Evolutionary conservation across 495 filamentous ascomycete species (phyloP), one percentile per base, ranked within the genome.

Genomic region (Penicillium goetzii): DNA sequence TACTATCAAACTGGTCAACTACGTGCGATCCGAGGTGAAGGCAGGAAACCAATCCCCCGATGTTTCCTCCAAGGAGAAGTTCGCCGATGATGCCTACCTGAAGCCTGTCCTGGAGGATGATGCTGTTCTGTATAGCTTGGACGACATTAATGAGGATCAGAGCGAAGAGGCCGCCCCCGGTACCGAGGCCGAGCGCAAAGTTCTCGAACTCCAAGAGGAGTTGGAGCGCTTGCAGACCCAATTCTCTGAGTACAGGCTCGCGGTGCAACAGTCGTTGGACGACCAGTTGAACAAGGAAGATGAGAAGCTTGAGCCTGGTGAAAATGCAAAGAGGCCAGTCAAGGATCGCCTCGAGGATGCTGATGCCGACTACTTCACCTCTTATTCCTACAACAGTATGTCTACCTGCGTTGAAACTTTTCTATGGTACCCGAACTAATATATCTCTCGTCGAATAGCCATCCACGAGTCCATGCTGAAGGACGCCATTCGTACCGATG

Each of bases 381-480:
- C 91, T 1, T 97, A 97, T 65, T 84, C 89, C 21, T 85, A 87
- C 74, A 92, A 91, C 74, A 85, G 89, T 89, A 73, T n/a, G 78
- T 41, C 52, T 4, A 32, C 26, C 12, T 4, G 11, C 36, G 57
- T 36, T 50, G 33, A 11, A 11, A 4, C 14, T 45, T 12, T 15
- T 56, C 11, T 47, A 14, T 62, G 32, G 50, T 12, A 58, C 58
- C 4, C 25, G 45, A 45, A 56, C 73, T 73, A 64, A 70, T 47
- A 21, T 57, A 7, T 32, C 0, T 41, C 17, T 19, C 19, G 12
- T 17, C 45, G 41, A 63, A 91, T 6, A 53, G 90, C 89, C 38
- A 97, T 97, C 67, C 93, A 97, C 76, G 90, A 96, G 69, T 90
- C 87, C 14, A 97, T 97, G 93, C 84, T 97, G 64, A 93, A 96